A percentile compares a stretch with the other conserved stretches of the same genome.
These are phyloP conservation scores for Eimeria maxima DNA, from an alignment of 169 alveolate genomes.

Conservation along the genomic window DNA sequence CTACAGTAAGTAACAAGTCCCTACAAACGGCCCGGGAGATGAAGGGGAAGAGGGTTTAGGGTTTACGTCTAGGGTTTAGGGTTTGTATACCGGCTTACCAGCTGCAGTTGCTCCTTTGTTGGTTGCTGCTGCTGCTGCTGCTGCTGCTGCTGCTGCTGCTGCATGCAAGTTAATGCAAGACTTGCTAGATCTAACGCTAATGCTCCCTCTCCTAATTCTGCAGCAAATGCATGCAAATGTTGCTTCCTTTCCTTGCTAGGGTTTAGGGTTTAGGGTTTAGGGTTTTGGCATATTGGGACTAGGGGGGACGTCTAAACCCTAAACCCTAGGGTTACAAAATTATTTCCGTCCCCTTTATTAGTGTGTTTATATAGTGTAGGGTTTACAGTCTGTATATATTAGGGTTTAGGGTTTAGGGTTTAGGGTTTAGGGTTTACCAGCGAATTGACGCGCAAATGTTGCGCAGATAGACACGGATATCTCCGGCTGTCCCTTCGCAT, in stretches of 20 bases:
- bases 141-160: constrained; percentile 61
- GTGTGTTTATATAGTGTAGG: no score
- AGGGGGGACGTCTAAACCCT: neutral
- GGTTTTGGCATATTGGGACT: neutral
- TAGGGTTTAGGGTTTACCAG: neutral
- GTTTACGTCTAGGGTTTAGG: neutral
- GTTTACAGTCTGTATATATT: no score
- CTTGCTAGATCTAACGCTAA: neutral
- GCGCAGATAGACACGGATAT: no score
- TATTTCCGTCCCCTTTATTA: no score
- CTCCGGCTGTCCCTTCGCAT: no score
- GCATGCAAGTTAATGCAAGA: neutral
- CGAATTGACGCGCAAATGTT: no score
- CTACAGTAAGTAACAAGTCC: no score
- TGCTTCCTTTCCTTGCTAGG: neutral
- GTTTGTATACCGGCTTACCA: neutral
- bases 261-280: neutral
- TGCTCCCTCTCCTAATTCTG: neutral
- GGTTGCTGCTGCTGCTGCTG: constrained; percentile 47
- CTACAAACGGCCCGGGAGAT: neutral
- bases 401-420: constrained; percentile 27
- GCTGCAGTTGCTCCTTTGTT: neutral
- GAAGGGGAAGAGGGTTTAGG: neutral
- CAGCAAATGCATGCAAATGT: neutral
- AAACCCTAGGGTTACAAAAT: no score